A percentile compares a stretch with the other conserved stretches of the same genome.
phyloP scores from a whole-genome alignment of 805 yeast species.

The Pichia cephalocereana region DNA sequence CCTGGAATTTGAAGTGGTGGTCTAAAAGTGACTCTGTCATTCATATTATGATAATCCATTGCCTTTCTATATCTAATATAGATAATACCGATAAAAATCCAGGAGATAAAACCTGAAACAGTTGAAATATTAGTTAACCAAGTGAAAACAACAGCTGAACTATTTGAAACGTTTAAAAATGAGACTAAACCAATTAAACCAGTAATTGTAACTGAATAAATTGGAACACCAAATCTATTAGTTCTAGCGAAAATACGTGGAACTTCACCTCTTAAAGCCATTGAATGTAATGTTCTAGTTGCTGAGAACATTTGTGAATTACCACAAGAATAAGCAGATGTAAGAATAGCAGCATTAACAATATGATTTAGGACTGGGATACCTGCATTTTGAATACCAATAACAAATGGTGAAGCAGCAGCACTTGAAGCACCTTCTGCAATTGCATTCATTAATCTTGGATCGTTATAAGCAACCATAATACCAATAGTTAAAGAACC shows the following conservation, averaged over 20 bases:
- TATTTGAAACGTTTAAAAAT: constrained; percentile 44
- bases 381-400: constrained; percentile 55
- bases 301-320: constrained; percentile 34
- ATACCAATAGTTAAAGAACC: constrained; percentile 51
- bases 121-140: constrained; percentile 63
- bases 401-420: constrained; percentile 57
- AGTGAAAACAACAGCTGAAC: constrained; percentile 44
- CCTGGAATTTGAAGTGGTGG: constrained; percentile 50
- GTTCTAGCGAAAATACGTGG: constrained; percentile 28
- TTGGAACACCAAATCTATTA: constrained; percentile 50
- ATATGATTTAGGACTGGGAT: constrained; percentile 50
- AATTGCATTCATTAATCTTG: constrained; percentile 35
- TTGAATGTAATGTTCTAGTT: constrained; percentile 34
- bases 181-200: constrained; percentile 37
- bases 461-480: constrained; percentile 47
- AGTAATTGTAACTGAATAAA: constrained; percentile 35
- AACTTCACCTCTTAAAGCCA: constrained; percentile 31
- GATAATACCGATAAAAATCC: constrained; percentile 46
- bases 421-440: constrained; percentile 41
- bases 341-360: constrained; percentile 51
- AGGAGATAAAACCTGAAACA: constrained; percentile 56
- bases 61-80: constrained; percentile 62
- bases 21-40: constrained; percentile 49
- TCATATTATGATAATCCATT: constrained; percentile 39
- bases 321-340: constrained; percentile 49